These are phyloP conservation scores for Colletotrichum liaoningense DNA, from an alignment of 2,329 filamentous ascomycete species.

Conservation along the genomic window DNA sequence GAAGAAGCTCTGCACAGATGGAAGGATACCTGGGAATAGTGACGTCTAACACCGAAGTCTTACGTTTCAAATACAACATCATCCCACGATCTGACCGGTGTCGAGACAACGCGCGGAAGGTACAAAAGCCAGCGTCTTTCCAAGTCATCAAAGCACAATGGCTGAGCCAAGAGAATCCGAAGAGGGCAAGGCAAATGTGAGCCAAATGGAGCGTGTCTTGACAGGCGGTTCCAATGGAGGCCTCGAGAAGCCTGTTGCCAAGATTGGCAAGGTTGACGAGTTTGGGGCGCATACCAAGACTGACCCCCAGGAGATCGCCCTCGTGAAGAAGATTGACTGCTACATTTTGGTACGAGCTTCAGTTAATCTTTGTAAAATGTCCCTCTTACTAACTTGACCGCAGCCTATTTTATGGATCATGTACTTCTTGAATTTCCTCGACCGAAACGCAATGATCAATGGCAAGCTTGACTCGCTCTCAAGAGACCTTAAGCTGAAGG, in stretches of 20 bases:
- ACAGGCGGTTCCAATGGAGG: conserved; percentile 10
- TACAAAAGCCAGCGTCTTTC: background rate
- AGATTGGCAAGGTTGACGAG: conserved; percentile 42
- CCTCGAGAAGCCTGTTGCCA: conserved; percentile 23
- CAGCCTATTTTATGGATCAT: conserved; percentile 37
- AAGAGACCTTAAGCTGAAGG: conserved; percentile 42
- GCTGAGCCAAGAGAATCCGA: conserved; percentile 12
- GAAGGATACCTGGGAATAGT: background rate
- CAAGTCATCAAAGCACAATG: background rate
- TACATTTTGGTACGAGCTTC: conserved; percentile 44
- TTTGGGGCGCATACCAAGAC: conserved; percentile 52
- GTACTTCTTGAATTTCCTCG: conserved; percentile 42
- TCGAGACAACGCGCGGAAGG: background rate
- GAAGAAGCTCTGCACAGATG: conserved; percentile 11
- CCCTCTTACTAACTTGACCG: conserved; percentile 42
- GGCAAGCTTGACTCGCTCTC: conserved; percentile 43
- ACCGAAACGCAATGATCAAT: conserved; percentile 44
- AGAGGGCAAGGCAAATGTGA: conserved; percentile 16
- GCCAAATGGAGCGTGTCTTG: conserved; percentile 23
- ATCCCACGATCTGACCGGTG: background rate
- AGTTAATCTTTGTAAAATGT: too few species aligned
- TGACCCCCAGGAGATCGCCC: conserved; percentile 49
- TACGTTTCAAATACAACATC: background rate
- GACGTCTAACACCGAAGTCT: background rate
- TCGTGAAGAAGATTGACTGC: conserved; percentile 48